Evolutionary conservation across 2,329 filamentous ascomycete genomes (phyloP).

Genomic region (Fusarium euwallaceae): DNA sequence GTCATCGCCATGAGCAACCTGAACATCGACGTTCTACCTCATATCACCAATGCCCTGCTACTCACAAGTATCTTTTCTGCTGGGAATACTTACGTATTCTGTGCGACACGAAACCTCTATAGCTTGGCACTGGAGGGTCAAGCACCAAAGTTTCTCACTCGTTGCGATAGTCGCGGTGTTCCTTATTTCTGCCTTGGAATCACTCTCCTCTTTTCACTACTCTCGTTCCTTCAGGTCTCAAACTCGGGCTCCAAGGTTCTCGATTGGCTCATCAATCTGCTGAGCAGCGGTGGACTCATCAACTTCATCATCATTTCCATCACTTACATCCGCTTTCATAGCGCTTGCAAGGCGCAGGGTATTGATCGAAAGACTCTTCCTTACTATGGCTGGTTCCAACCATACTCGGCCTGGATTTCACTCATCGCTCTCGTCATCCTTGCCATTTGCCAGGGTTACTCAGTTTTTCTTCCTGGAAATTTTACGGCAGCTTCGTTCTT

Average conservation of each 20-base stretch:
- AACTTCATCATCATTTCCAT: constrained; percentile 67
- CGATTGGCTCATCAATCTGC: constrained; percentile 65
- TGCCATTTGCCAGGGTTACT: background rate
- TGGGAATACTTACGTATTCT: background rate
- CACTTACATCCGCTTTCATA: constrained; percentile 61
- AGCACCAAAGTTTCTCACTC: background rate
- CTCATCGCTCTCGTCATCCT: background rate
- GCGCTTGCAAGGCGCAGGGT: constrained; percentile 64
- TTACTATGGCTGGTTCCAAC: constrained; percentile 69
- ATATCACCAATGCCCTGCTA: background rate
- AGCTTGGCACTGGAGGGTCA: background rate
- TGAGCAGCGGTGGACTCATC: constrained; percentile 68
- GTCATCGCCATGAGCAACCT: background rate
- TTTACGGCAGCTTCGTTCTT: background rate
- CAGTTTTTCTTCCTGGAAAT: background rate
- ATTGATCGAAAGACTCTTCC: constrained; percentile 64
- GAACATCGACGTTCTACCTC: background rate
- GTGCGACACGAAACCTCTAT: background rate
- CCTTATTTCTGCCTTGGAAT: constrained; percentile 53
- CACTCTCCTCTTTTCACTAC: constrained; percentile 64
- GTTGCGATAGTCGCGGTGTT: background rate
- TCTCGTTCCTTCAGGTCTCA: constrained; percentile 62
- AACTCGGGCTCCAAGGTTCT: constrained; percentile 66
- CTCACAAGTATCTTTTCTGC: background rate
- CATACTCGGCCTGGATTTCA: constrained; percentile 63